These are phyloP conservation scores for Plasmodium gonderi DNA, from an alignment of 169 alveolate genomes.

Conservation along the genomic window DNA sequence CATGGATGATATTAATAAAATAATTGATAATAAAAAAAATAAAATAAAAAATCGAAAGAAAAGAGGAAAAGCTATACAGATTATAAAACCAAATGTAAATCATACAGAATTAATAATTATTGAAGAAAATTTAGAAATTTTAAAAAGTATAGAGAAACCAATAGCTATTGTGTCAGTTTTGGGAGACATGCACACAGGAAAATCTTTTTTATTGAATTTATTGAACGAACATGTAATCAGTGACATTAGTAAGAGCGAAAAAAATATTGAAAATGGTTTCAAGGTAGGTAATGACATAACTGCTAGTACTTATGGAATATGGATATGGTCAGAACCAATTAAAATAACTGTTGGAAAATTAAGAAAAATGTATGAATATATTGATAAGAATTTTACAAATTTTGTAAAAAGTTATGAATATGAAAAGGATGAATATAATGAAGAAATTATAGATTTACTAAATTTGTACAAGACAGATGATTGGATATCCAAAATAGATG, in stretches of 20 bases:
- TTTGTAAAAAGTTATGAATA: constrained; percentile 74
- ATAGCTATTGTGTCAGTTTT: constrained; percentile 85
- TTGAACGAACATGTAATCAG: constrained; percentile 79
- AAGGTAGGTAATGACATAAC: constrained; percentile 75
- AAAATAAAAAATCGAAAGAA: constrained; percentile 24
- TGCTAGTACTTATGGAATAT: constrained; percentile 84
- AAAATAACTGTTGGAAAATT: constrained; percentile 58
- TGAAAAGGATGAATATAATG: constrained; percentile 74
- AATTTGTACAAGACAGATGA: constrained; percentile 56
- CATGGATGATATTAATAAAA: constrained; percentile 56
- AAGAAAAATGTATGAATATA: constrained; percentile 66
- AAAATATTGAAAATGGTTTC: constrained; percentile 77
- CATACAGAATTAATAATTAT: constrained; percentile 81
- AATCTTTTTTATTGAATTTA: constrained; percentile 82
- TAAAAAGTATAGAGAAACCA: constrained; percentile 81
- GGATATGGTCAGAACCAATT: constrained; percentile 86
- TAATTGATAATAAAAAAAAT: constrained; percentile 50
- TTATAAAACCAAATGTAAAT: constrained; percentile 80
- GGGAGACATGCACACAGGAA: constrained; percentile 87
- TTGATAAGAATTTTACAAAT: constrained; percentile 24
- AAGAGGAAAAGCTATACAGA: constrained; percentile 80
- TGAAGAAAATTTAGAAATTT: constrained; percentile 77
- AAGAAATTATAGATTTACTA: constrained; percentile 68
- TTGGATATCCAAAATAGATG: constrained; percentile 52
- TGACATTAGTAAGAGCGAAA: constrained; percentile 61